Conservation (phyloP, 768 basidiomycete genomes). For the Russula brevipes region DNA sequence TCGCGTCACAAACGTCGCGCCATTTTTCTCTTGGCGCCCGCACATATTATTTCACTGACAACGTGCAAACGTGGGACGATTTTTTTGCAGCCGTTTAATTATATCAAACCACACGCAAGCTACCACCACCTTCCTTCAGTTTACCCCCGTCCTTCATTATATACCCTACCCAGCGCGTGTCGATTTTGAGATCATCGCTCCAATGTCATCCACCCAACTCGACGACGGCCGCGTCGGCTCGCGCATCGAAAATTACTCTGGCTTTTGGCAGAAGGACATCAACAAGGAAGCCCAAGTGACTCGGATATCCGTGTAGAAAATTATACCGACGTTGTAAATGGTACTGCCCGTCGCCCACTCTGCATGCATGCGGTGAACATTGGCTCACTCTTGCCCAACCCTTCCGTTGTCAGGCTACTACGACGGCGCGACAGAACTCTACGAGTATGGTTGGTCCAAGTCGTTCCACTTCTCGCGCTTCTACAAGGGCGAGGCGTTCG, state of each 20-base stretch:
- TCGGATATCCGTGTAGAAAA: conserved; percentile 68
- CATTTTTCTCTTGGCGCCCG: conserved; percentile 2
- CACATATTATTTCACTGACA: too few species aligned
- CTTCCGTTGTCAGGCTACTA: conserved; percentile 66
- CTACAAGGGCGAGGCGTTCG: conserved; percentile 82
- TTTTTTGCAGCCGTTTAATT: conserved; percentile 1
- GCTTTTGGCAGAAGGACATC: conserved; percentile 87
- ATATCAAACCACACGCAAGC: background rate
- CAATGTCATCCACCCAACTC: conserved; percentile 23
- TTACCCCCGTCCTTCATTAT: conserved; percentile 6
- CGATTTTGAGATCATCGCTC: background rate
- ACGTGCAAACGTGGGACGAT: conserved; percentile 10
- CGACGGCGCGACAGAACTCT: conserved; percentile 91
- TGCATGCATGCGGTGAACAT: background rate
- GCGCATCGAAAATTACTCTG: conserved; percentile 81
- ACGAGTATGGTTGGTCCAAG: conserved; percentile 89
- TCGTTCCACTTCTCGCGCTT: conserved; percentile 98
- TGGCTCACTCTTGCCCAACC: background rate
- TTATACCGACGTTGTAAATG: conserved; percentile 93
- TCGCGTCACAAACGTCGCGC: background rate
- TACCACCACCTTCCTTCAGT: background rate
- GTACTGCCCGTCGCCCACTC: conserved; percentile 38
- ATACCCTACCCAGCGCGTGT: background rate
- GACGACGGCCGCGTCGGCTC: conserved; percentile 38
- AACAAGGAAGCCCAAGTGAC: conserved; percentile 60